Percentiles rank a stretch among this genome's conserved stretches.
These are phyloP conservation scores for Glycine latifolia DNA, from an alignment of 306 rosid species.

Conservation along the genomic window DNA sequence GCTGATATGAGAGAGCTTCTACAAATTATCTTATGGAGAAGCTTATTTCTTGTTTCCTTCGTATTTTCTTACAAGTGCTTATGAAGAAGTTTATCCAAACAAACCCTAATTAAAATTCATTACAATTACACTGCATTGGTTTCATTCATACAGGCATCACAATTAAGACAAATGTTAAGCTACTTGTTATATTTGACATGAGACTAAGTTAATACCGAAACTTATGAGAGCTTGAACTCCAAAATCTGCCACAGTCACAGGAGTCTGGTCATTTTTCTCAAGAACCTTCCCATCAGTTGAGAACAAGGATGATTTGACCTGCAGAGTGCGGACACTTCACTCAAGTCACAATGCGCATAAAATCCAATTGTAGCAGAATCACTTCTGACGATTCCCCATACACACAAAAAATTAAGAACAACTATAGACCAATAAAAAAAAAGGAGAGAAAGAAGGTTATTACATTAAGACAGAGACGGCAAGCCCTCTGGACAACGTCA, in stretches of 20 bases:
- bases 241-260: conserved; percentile 92
- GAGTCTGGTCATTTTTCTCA: conserved; percentile 79
- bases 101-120: no score
- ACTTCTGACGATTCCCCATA: no score
- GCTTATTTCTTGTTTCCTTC: no score
- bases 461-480: conserved; percentile 71
- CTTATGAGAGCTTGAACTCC: conserved; percentile 95
- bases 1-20: no score
- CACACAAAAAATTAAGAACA: neutral
- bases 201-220: conserved; percentile 66
- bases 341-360: neutral
- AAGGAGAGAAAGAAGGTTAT: neutral
- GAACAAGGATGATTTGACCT: conserved; percentile 73
- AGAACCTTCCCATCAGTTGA: conserved; percentile 55
- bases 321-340: conserved; percentile 30
- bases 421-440: neutral
- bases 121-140: neutral
- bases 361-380: neutral
- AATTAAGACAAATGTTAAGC: neutral
- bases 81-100: no score
- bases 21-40: no score
- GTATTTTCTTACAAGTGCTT: no score
- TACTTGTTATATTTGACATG: neutral
- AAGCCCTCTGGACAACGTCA: conserved; percentile 75
- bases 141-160: neutral